Evolutionary conservation across 805 yeast genomes (phyloP), one percentile per base, ranked within the genome.

Genomic region (Kluyveromyces wickerhamii): DNA sequence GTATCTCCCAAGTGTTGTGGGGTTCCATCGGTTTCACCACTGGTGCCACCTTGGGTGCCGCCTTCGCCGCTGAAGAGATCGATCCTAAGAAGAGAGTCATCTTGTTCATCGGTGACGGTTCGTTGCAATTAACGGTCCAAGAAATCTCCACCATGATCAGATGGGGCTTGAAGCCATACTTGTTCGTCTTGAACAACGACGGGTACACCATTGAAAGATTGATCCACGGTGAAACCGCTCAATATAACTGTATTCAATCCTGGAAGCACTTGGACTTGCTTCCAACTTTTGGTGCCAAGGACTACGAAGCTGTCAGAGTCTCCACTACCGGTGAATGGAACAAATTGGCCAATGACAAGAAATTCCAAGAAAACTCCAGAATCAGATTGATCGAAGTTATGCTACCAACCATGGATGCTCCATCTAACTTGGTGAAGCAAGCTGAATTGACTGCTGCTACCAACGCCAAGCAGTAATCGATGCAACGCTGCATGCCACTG

Each of bases 201-300:
- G 86, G 86, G 58, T 79, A 78, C 67, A 78, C 86, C 48, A 78
- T 78, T 53, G 85, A 78, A 62, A 74, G 77, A 63, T 69, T 78
- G 63, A 77, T 79, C 46, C 85, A 79, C 62, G 85, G 85, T 56
- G 72, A 65, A 47, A 62, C 63, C 20, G 83, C 83, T 32, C 60
- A 66, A 37, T 79, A 79, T 63, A 79, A 79, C 58, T 73, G 70
- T 46, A 72, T 79, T 51, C 85, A 78, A 62, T 62, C 69, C 36
- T 79, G 86, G 86, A 69, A 76, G 52, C 79, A 79, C 63, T 63
- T 66, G 57, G 66, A 65, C 38, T 47, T 78, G 37, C 63, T 77
- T 49, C 72, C 71, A 39, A 60, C 70, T 20, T 65, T 65, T 53
- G 70, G 70, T 57, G 69, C 70, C 33, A 65, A 55, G 47, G 63